These are phyloP conservation scores for Telfairia occidentalis DNA, from an alignment of 331 rosid species.

Conservation along the genomic window DNA sequence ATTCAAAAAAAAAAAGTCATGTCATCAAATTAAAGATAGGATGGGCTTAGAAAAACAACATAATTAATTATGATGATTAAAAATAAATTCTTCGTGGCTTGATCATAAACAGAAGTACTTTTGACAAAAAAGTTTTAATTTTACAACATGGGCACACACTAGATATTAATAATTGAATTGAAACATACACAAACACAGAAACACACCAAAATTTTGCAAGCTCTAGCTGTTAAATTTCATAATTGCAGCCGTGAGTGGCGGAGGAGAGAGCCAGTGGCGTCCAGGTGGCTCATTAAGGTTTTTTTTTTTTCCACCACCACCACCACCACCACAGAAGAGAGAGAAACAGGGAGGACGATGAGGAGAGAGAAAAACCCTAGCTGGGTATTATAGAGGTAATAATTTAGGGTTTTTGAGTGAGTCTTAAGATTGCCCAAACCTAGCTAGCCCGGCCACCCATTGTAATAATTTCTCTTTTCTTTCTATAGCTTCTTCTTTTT, in stretches of 20 bases:
- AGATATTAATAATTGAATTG: background rate
- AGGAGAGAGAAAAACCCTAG: background rate
- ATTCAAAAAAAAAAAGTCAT: background rate
- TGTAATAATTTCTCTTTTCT: background rate
- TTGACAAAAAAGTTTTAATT: background rate
- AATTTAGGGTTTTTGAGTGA: conserved; percentile 5
- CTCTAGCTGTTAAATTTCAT: background rate
- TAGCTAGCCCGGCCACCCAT: background rate
- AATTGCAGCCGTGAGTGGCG: conserved; percentile 8
- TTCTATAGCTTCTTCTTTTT: background rate
- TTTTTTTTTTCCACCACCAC: background rate
- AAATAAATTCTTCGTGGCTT: background rate
- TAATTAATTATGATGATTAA: background rate
- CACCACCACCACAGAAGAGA: no score
- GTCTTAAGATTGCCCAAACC: background rate
- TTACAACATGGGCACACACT: background rate
- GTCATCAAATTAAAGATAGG: background rate
- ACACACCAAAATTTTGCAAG: background rate
- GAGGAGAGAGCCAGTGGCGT: background rate
- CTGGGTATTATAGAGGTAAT: background rate
- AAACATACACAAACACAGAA: background rate
- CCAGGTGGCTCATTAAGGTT: background rate
- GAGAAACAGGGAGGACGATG: no score
- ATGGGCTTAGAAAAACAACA: background rate
- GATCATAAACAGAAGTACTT: background rate